A percentile compares a stretch with the other conserved stretches of the same genome.
These are phyloP conservation scores for Mucor circinelloides DNA, from an alignment of 371 early-diverging fungal genomes.

Conservation along the genomic window DNA sequence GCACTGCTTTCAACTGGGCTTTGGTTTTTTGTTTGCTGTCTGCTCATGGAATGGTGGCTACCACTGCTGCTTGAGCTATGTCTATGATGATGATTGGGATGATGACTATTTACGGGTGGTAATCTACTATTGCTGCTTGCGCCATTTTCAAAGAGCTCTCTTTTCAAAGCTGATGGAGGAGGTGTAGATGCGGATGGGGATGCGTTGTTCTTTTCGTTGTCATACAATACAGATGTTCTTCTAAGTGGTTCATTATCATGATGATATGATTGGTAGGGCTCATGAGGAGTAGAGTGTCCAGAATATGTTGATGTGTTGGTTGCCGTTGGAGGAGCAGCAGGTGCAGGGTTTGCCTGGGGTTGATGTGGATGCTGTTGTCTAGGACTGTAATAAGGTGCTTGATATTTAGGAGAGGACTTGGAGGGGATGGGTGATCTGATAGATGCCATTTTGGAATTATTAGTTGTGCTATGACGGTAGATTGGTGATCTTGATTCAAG, in stretches of 20 bases:
- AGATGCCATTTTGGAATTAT: conserved; percentile 8
- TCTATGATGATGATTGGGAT: conserved; percentile 4
- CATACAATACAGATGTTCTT: conserved; percentile 31
- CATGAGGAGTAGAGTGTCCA: background rate
- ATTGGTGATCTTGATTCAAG: conserved; percentile 25
- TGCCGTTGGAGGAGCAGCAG: background rate
- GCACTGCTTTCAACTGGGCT: conserved; percentile 39
- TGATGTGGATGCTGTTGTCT: background rate
- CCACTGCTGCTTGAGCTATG: conserved; percentile 7
- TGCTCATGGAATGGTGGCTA: background rate
- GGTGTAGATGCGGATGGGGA: background rate
- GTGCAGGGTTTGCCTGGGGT: background rate
- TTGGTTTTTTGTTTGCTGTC: conserved; percentile 5
- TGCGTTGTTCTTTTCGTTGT: conserved; percentile 11
- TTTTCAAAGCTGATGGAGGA: conserved; percentile 1
- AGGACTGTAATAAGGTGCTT: conserved; percentile 5
- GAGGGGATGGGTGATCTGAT: conserved; percentile 27
- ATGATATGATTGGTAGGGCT: background rate
- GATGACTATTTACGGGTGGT: conserved; percentile 3
- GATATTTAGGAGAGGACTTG: conserved; percentile 19
- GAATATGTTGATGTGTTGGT: background rate
- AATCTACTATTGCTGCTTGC: background rate
- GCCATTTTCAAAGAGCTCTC: background rate
- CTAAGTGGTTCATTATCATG: conserved; percentile 18
- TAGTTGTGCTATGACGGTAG: conserved; percentile 5